These are phyloP conservation scores for Kernera saxatilis DNA, from an alignment of 345 rosid genomes.

Conservation along the genomic window DNA sequence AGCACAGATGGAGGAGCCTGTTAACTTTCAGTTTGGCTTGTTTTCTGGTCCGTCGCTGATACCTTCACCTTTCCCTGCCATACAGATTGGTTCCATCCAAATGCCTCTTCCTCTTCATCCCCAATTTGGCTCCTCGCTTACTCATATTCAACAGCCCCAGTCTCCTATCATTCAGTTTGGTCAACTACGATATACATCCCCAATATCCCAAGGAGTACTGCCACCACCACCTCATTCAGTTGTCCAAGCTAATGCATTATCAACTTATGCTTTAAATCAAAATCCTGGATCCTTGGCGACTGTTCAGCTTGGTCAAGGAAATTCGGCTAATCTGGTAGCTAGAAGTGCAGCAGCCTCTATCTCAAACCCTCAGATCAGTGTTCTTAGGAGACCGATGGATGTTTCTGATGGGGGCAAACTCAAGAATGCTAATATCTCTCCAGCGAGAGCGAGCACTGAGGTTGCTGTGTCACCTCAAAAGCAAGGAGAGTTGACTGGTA, in stretches of 20 bases:
- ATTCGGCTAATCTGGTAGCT: slow-evolving; percentile 29
- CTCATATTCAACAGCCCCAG: slow-evolving; percentile 62
- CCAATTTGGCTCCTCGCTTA: slow-evolving; percentile 53
- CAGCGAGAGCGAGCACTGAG: slow-evolving; percentile 37
- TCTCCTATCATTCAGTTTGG: slow-evolving; percentile 89
- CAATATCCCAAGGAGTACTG: slow-evolving; percentile 68
- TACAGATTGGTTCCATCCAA: slow-evolving; percentile 99
- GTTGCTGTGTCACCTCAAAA: slow-evolving; percentile 32
- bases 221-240: slow-evolving; percentile 58
- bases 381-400: slow-evolving; percentile 42
- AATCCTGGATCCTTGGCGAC: slow-evolving; percentile 42
- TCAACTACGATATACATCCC: slow-evolving; percentile 74
- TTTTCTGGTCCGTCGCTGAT: slow-evolving; percentile 91
- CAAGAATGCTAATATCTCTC: slow-evolving; percentile 34
- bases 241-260: slow-evolving; percentile 46
- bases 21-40: slow-evolving; percentile 90
- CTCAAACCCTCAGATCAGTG: slow-evolving; percentile 43
- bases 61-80: slow-evolving; percentile 93
- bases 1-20: slow-evolving; percentile 56
- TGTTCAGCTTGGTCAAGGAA: slow-evolving; percentile 41
- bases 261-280: slow-evolving; percentile 45
- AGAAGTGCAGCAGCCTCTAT: slow-evolving; percentile 34
- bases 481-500: slow-evolving; percentile 40
- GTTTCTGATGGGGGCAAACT: slow-evolving; percentile 36
- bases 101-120: slow-evolving; percentile 98